Evolutionary conservation across 1,284 basidiomycete genomes (phyloP).

Genomic region (Exsudoporus floridanus): DNA sequence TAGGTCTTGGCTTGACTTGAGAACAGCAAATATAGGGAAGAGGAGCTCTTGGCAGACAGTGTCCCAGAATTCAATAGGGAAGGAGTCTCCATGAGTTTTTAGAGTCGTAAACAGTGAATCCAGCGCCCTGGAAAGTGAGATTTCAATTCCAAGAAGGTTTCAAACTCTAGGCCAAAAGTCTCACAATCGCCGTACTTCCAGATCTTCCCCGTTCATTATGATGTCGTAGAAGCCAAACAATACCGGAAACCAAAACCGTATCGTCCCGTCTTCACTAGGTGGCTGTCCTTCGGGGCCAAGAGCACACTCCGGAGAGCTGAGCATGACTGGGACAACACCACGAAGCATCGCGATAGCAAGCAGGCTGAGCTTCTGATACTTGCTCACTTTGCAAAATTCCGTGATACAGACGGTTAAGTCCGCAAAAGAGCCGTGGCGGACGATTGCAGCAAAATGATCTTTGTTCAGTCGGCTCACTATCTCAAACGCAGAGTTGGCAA

Average conservation of each 20-base stretch:
- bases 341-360: constrained; percentile 97
- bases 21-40: constrained; percentile 97
- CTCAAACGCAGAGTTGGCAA: constrained; percentile 94
- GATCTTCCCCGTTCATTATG: constrained; percentile 99
- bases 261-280: constrained; percentile 56
- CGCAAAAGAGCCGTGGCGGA: constrained; percentile 91
- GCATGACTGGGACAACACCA: constrained; percentile 89
- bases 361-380: constrained; percentile 97
- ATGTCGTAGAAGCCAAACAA: constrained; percentile 98
- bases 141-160: constrained; percentile 4
- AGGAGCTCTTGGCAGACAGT: constrained; percentile 95
- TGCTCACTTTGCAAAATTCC: constrained; percentile 98
- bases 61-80: constrained; percentile 96
- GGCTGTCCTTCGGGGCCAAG: constrained; percentile 45
- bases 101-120: constrained; percentile 95
- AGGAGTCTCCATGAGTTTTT: constrained; percentile 86
- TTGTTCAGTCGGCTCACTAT: constrained; percentile 90
- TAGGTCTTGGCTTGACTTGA: constrained; percentile 88
- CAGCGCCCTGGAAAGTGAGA: constrained; percentile 63
- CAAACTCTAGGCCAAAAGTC: constrained; percentile 34
- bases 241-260: constrained; percentile 96
- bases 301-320: constrained; percentile 80
- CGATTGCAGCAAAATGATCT: constrained; percentile 89
- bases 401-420: constrained; percentile 97
- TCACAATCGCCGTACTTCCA: constrained; percentile 94